Conservation (phyloP, 2,329 filamentous ascomycete species). For the Akanthomyces muscarius region DNA sequence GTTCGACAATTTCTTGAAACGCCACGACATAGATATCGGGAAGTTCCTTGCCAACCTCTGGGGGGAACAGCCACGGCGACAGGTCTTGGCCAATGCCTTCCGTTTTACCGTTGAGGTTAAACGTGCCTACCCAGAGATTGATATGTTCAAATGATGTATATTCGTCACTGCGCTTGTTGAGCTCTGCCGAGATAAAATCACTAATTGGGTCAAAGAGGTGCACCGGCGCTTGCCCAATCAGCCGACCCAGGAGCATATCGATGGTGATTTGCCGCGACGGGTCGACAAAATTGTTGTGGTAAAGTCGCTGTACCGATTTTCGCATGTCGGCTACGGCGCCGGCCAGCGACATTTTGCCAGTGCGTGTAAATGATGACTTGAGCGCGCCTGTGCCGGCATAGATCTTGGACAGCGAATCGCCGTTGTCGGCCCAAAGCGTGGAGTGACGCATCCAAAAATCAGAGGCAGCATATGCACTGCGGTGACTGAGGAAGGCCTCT, state of each 20-base stretch:
- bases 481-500: constrained; percentile 75
- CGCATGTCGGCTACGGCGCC: constrained; percentile 92
- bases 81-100: constrained; percentile 75
- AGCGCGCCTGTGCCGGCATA: constrained; percentile 95
- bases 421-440: constrained; percentile 94
- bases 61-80: constrained; percentile 78
- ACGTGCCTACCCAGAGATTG: constrained; percentile 81
- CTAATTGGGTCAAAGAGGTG: constrained; percentile 92
- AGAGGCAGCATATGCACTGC: constrained; percentile 61
- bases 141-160: constrained; percentile 73
- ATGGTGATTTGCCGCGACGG: constrained; percentile 92
- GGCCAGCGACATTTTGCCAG: constrained; percentile 92
- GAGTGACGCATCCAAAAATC: constrained; percentile 94
- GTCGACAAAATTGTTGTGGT: constrained; percentile 97
- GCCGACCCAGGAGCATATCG: constrained; percentile 80
- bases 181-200: constrained; percentile 77
- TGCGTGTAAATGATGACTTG: constrained; percentile 90
- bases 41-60: constrained; percentile 51
- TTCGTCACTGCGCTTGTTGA: constrained; percentile 63
- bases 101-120: constrained; percentile 89
- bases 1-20: constrained; percentile 97
- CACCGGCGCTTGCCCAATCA: constrained; percentile 79
- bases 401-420: constrained; percentile 87
- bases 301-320: constrained; percentile 89
- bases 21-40: constrained; percentile 87